Percentiles rank a stretch among this genome's conserved stretches.
phyloP scores from a whole-genome alignment of 352 stramenopile species.

The Phytophthora ohioensis region DNA sequence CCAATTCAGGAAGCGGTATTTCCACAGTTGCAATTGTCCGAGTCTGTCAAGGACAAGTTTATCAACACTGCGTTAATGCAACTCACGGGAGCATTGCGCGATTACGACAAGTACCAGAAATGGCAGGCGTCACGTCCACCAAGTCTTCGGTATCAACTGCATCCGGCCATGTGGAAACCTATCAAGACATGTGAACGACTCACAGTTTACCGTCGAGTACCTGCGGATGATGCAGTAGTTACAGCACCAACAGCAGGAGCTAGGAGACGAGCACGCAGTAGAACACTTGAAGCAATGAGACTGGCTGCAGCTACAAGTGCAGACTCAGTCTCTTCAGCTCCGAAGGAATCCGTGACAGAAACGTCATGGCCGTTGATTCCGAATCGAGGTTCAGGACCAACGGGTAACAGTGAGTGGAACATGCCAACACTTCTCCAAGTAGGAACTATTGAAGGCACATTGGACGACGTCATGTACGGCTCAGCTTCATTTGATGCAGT shows the following conservation, averaged over 20 bases:
- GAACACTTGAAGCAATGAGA: slow-evolving; percentile 37
- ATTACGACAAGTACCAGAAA: slow-evolving; percentile 50
- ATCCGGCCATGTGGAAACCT: slow-evolving; percentile 48
- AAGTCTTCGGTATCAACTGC: slow-evolving; percentile 49
- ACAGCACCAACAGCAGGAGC: slow-evolving; percentile 21
- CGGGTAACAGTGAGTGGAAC: slow-evolving; percentile 29
- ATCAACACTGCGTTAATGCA: slow-evolving; percentile 42
- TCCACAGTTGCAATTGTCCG: slow-evolving; percentile 39
- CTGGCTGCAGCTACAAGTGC: slow-evolving; percentile 15
- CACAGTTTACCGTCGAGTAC: slow-evolving; percentile 47
- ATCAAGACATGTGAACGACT: slow-evolving; percentile 57
- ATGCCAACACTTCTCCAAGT: slow-evolving; percentile 51
- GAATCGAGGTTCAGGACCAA: slow-evolving; percentile 15
- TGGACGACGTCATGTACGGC: slow-evolving; percentile 65
- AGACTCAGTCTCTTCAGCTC: slow-evolving; percentile 30
- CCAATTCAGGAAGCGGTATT: slow-evolving; percentile 51
- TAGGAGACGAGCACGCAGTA: slow-evolving; percentile 40
- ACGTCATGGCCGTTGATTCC: slow-evolving; percentile 22
- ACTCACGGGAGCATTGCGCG: slow-evolving; percentile 40
- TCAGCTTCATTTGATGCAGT: slow-evolving; percentile 33
- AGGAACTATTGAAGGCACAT: slow-evolving; percentile 51
- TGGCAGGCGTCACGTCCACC: slow-evolving; percentile 45
- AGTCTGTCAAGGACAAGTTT: slow-evolving; percentile 36
- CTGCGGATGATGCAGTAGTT: slow-evolving; percentile 25
- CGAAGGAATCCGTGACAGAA: slow-evolving; percentile 30